A percentile compares a stretch with the other conserved stretches of the same genome.
phyloP scores from a whole-genome alignment of 176 grass and related monocot species.

The Pontederia paniculata region DNA sequence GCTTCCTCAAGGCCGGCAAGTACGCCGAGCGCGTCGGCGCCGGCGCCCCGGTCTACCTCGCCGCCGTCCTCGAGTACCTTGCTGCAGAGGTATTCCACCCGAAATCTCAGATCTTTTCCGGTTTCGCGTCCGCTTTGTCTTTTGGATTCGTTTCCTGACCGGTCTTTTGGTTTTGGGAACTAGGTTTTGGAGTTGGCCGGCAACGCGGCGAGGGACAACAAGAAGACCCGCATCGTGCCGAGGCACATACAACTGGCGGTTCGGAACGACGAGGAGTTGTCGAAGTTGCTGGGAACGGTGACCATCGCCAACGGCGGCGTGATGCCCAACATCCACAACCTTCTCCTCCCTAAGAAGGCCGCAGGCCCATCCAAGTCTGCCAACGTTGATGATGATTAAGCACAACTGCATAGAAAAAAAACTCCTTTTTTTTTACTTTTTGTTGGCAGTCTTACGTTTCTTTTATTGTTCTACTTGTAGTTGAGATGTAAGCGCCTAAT shows the following conservation, averaged over 20 bases:
- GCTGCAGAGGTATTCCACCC: conserved; percentile 5
- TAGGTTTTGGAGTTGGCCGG: conserved; percentile 13
- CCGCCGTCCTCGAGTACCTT: conserved; percentile 22
- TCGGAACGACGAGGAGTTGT: conserved; percentile 17
- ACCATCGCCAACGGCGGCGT: conserved; percentile 11
- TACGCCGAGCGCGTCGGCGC: conserved; percentile 25
- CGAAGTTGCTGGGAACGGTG: conserved; percentile 3
- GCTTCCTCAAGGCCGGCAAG: conserved; percentile 26
- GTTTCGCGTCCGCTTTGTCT: not conserved
- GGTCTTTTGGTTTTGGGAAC: not conserved
- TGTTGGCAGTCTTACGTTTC: too few relatives aligned
- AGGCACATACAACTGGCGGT: conserved; percentile 12
- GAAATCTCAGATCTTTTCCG: too few relatives aligned
- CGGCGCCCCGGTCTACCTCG: conserved; percentile 22
- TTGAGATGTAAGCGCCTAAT: too few relatives aligned
- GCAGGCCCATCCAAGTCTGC: conserved; percentile 3
- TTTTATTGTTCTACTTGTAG: not conserved
- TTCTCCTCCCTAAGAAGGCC: conserved; percentile 3
- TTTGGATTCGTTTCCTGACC: not conserved
- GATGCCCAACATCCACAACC: conserved; percentile 17
- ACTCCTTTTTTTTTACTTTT: too few relatives aligned
- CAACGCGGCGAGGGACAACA: conserved; percentile 12
- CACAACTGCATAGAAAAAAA: too few relatives aligned
- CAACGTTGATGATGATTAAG: not conserved
- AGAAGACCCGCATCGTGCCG: conserved; percentile 13